Evolutionary conservation across 768 basidiomycete species (phyloP), one percentile per base, ranked within the genome.

Genomic region (Mycena albidolilacea): DNA sequence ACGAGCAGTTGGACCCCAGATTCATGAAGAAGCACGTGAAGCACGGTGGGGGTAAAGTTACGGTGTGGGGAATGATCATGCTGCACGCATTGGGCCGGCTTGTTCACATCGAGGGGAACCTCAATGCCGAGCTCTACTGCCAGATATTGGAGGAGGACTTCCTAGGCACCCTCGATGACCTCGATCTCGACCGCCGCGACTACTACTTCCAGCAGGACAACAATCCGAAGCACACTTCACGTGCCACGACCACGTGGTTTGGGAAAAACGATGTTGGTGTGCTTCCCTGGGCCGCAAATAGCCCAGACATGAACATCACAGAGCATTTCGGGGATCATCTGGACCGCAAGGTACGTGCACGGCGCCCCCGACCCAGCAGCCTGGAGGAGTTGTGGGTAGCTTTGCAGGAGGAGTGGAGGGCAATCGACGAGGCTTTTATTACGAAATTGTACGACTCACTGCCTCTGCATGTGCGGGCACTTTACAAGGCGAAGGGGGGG

Each of bases 61-160:
- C 5, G 30, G 55, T 57, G 30, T 57, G 55, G 55, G 55, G 55
- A 15, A 57, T 57, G 55, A 57, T 57, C 55, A 57, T 23, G 55
- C 55, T 30, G 30, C 55, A 57, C 30, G 55, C 23, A 30, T 35
- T 57, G 55, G 30, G 55, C 7, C 30, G 55, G 30, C 55, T 57
- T 14, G 30, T 57, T 8, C 55, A 30, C 30, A 57, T 57, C 55
- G 12, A 43, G 12, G 41, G 41, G 41, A 43, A 43, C 41, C 8
- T 43, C 9, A 12, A 43, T 12, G 23, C 23, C 23, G 23, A 23
- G 23, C 23, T 23, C 23, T 23, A 23, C 23, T 23, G 23, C 23
- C 23, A 23, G 23, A 23, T 23, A 23, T 23, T 23, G 23, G 23
- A 23, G 23, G 23, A 23, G 23, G 23, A 23, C 8, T 43, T 43